Evolutionary conservation across 2,329 filamentous ascomycete genomes (phyloP), one percentile per base, ranked within the genome.

Genomic region (Clathrospora elynae): DNA sequence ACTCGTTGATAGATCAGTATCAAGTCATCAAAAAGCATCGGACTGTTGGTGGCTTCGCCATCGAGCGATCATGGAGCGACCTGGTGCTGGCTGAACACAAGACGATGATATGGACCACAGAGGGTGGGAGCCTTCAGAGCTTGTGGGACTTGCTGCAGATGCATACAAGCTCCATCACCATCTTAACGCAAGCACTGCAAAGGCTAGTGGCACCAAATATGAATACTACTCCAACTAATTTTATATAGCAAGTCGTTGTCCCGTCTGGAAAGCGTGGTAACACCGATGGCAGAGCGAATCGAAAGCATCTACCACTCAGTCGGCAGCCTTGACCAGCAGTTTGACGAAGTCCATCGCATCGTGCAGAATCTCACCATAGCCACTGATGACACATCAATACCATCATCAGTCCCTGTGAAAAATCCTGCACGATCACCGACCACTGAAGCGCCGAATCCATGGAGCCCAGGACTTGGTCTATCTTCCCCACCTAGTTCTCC

Each of bases 101-200:
- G 40, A 70, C 66, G 4, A 67, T 76, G 57, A 67, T 68, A 44
- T 77, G 75, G 74, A 76, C 74, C 2, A 66, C 69, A 2, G 71
- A 75, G 18, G 73, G 72, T 9, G 73, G 73, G 1, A 61, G 62
- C 35, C 68, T 77, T 14, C 56, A 65, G 8, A 59, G 68, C 14
- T 51, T 77, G 36, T 61, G 66, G 31, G 60, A 68, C 42, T 61
- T 75, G 51, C 55, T 77, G 6, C 66, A 71, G 18, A 71, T 74
- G 66, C 73, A 76, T 43, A 67, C 67, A 13, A 67, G 59, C 45
- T 71, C 70, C 9, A 70, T 74, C 35, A 62, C 62, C 6, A 44
- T 73, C 22, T 66, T 68, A 2, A 70, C 66, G 49, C 69, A 75
- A 46, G 72, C 73, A 11, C 25, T 76, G 28, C 71, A 75, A 49